Evolutionary conservation across 139 green algal species (phyloP), one percentile per base, ranked within the genome.

Genomic region (Diplosphaera chodatii): DNA sequence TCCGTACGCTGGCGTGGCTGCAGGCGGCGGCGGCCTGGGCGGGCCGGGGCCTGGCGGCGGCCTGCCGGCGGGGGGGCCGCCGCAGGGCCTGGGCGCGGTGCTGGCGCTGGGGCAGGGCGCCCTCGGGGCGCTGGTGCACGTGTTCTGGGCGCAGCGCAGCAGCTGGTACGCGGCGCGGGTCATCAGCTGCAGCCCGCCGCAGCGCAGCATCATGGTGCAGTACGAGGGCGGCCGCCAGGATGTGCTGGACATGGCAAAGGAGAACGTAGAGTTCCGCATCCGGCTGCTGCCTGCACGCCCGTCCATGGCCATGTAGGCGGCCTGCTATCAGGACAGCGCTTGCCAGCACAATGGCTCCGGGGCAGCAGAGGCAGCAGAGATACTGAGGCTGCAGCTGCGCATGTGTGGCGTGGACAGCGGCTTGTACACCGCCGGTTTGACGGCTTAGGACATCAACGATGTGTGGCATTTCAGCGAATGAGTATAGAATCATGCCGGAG

Each of bases 151-250:
- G 20, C 30, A 72, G 27, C 48, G 30, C 29, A 28, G 68, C 25
- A 66, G 30, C 48, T 72, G 40, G 40, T 72, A 55, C 28, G 63
- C 63, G 20, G 68, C 68, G 37, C 68, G 63, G 22, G 63, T 72
- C 40, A 72, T 32, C n/a, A 29, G 40, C 48, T 72, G 41, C 29
- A 56, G 68, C n/a, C 68, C 68, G 25, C 37, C 20, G 41, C 68
- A 72, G 41, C 30, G 68, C 68, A 28, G 37, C 21, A 32, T 72
- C 22, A 65, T 30, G 37, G 68, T 72, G 28, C 68, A 72, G 40
- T 72, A 72, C 40, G 68, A 72, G 20, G 63, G 48, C 29, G 68
- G 68, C 6, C 48, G 63, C 29, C 68, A 72, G 41, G 68, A 40
- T 18, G 29, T 32, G 28, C 18, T 72, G 13, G 40, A 65, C 28